These are phyloP conservation scores for Pythium chondricola DNA, from an alignment of 352 stramenopile genomes.

Conservation along the genomic window DNA sequence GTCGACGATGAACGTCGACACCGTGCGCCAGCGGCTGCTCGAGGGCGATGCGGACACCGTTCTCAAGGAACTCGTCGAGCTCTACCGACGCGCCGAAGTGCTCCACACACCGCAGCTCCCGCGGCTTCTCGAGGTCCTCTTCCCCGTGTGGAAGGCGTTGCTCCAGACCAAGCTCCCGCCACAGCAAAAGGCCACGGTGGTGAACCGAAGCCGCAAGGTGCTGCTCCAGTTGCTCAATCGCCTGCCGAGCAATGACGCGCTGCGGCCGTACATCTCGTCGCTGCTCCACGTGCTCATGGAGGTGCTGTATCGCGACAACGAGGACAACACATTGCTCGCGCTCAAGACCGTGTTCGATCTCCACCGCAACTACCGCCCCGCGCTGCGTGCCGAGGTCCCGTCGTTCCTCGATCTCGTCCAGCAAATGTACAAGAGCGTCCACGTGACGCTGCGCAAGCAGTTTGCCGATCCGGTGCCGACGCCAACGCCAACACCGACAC, in stretches of 20 bases:
- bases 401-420: slow-evolving; percentile 84
- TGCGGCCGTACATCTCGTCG: slow-evolving; percentile 91
- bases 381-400: slow-evolving; percentile 88
- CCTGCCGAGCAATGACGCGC: slow-evolving; percentile 91
- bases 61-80: slow-evolving; percentile 80
- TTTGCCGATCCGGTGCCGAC: slow-evolving; percentile 38
- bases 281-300: slow-evolving; percentile 91
- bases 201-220: slow-evolving; percentile 89
- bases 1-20: slow-evolving; percentile 83
- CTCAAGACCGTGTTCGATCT: slow-evolving; percentile 96
- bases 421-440: slow-evolving; percentile 89
- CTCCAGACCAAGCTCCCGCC: slow-evolving; percentile 68
- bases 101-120: slow-evolving; percentile 88
- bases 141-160: slow-evolving; percentile 87
- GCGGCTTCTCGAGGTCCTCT: slow-evolving; percentile 87
- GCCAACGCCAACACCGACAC: slow-evolving; percentile 6
- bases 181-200: slow-evolving; percentile 65
- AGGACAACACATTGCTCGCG: slow-evolving; percentile 95
- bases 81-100: slow-evolving; percentile 84
- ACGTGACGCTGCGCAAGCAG: slow-evolving; percentile 79
- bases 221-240: slow-evolving; percentile 94
- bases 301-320: slow-evolving; percentile 93
- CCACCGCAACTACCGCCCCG: slow-evolving; percentile 93
- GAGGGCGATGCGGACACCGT: slow-evolving; percentile 65
- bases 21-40: slow-evolving; percentile 80